phyloP scores from a whole-genome alignment of 768 basidiomycete genomes.

The Lactarius sp. region DNA sequence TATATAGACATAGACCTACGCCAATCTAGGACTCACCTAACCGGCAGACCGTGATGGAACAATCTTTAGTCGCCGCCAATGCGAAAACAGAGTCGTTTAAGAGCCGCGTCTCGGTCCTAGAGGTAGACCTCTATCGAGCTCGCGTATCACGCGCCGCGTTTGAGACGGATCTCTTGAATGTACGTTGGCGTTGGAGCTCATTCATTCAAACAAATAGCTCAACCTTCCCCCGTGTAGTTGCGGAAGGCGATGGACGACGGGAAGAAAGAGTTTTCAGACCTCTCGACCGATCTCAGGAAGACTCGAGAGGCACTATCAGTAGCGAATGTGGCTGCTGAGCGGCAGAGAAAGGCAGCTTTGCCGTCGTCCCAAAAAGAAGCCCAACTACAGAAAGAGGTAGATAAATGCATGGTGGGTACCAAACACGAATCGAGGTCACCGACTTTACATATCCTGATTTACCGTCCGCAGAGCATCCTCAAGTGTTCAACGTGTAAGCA shows the following conservation, averaged over 20 bases:
- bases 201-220: not conserved
- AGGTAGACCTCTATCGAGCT: conserved; percentile 2
- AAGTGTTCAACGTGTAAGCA: conserved; percentile 85
- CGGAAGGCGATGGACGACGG: conserved; percentile 6
- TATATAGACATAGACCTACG: not conserved
- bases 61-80: conserved; percentile 4
- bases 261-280: conserved; percentile 7
- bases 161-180: conserved; percentile 5
- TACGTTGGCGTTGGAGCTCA: not conserved
- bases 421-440: not conserved
- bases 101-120: not conserved
- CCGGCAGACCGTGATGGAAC: conserved; percentile 21
- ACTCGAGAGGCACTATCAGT: not conserved
- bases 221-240: not conserved
- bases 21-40: not conserved
- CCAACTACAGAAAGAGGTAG: conserved; percentile 45
- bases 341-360: conserved; percentile 40
- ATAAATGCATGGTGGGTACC: conserved; percentile 54
- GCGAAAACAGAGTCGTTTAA: conserved; percentile 10
- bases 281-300: conserved; percentile 8
- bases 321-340: conserved; percentile 25
- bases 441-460: not conserved
- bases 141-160: conserved; percentile 10
- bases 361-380: conserved; percentile 32
- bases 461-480: conserved; percentile 56